Conservation (phyloP, 257 asterid species). For the Petrea volubilis region DNA sequence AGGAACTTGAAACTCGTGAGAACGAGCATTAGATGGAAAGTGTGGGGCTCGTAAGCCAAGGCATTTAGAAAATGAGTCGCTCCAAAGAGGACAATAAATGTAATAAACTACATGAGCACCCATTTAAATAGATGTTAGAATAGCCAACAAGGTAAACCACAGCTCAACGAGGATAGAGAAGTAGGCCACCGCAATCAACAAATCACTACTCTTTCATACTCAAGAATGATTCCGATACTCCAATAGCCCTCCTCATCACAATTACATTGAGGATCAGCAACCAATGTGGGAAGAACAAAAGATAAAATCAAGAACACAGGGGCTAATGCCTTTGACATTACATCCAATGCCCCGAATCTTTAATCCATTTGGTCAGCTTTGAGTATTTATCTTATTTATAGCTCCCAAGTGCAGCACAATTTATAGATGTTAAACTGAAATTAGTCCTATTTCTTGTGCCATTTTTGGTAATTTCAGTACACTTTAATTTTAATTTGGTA, state of each 20-base stretch:
- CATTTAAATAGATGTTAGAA: constrained; percentile 85
- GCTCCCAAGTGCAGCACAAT: constrained; percentile 16
- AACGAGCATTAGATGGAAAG: constrained; percentile 81
- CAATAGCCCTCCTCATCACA: constrained; percentile 87
- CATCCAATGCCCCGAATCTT: constrained; percentile 36
- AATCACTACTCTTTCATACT: constrained; percentile 80
- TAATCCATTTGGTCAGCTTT: constrained; percentile 28
- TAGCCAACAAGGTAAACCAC: constrained; percentile 83
- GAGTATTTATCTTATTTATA: constrained; percentile 5
- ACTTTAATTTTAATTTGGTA: no score
- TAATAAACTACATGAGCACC: constrained; percentile 85
- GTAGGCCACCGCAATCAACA: constrained; percentile 89
- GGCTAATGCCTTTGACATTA: constrained; percentile 61
- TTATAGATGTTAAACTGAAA: not conserved
- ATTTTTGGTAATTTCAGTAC: no score
- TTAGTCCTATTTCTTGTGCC: no score
- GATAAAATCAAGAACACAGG: constrained; percentile 46
- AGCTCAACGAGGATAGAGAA: constrained; percentile 93
- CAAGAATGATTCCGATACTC: constrained; percentile 61
- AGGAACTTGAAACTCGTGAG: constrained; percentile 77
- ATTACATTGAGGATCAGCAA: constrained; percentile 63
- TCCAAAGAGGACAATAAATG: constrained; percentile 90
- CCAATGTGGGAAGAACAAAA: constrained; percentile 34
- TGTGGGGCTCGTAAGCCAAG: constrained; percentile 88
- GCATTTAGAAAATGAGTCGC: constrained; percentile 92